These are phyloP conservation scores for Yarrowia sp. DNA, from an alignment of 805 yeast species.

Conservation along the genomic window DNA sequence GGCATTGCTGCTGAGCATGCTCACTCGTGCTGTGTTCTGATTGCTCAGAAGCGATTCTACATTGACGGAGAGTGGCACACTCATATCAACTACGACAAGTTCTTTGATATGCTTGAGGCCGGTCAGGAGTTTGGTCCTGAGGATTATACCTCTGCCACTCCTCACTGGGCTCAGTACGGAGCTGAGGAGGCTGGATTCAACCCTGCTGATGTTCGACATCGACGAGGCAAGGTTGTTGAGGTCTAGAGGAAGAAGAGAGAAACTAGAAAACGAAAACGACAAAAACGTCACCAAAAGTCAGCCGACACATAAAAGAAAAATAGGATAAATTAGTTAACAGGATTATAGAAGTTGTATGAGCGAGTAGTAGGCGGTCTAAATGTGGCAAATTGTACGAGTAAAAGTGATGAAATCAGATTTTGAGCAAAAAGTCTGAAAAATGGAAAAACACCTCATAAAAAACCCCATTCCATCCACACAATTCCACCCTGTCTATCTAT, in stretches of 20 bases:
- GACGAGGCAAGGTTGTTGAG: slow-evolving; percentile 43
- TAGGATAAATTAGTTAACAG: too few relatives aligned
- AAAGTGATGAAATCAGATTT: too few relatives aligned
- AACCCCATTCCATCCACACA: background rate
- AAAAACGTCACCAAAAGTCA: background rate
- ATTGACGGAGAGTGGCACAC: slow-evolving; percentile 79
- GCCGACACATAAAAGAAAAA: too few relatives aligned
- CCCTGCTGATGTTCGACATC: slow-evolving; percentile 72
- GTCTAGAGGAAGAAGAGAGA: background rate
- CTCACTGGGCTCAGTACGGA: slow-evolving; percentile 90
- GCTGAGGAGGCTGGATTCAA: slow-evolving; percentile 82
- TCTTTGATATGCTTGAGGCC: slow-evolving; percentile 63
- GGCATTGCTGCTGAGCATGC: slow-evolving; percentile 94
- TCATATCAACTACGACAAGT: slow-evolving; percentile 77
- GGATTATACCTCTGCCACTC: slow-evolving; percentile 80
- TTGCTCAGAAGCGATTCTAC: slow-evolving; percentile 72
- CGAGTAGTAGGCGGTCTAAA: too few relatives aligned
- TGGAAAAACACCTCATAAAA: too few relatives aligned
- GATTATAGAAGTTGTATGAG: too few relatives aligned
- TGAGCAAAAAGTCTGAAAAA: background rate
- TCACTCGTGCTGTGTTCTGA: slow-evolving; percentile 85
- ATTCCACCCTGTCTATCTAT: background rate
- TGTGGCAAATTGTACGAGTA: too few relatives aligned
- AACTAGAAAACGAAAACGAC: background rate
- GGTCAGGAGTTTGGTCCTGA: slow-evolving; percentile 70